Percentiles rank a stretch among this genome's conserved stretches.
phyloP scores from a whole-genome alignment of 192 early-diverging fungal genomes.

The Linnemannia elongata region DNA sequence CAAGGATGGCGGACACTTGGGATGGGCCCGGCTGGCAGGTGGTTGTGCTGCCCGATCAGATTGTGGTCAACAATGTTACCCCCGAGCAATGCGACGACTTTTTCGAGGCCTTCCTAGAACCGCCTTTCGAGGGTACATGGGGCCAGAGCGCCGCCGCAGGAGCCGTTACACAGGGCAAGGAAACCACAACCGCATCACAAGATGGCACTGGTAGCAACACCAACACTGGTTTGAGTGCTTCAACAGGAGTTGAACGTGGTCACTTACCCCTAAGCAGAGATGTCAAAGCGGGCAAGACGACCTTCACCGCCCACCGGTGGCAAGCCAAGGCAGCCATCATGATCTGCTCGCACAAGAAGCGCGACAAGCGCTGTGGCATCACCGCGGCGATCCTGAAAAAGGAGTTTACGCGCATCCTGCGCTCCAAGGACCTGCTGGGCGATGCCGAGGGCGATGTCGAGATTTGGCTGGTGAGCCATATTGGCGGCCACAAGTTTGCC shows the following conservation, averaged over 20 bases:
- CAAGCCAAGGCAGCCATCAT: slow-evolving; percentile 62
- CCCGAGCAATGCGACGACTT: slow-evolving; percentile 46
- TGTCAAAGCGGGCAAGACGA: slow-evolving; percentile 19
- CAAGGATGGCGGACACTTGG: slow-evolving; percentile 40
- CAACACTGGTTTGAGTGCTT: background rate
- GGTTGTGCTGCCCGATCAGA: slow-evolving; percentile 36
- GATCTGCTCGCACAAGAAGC: slow-evolving; percentile 68
- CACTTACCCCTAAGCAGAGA: background rate
- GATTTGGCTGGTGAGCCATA: slow-evolving; percentile 68
- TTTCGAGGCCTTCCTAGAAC: slow-evolving; percentile 42
- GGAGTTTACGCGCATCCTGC: slow-evolving; percentile 63
- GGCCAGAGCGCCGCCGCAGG: background rate
- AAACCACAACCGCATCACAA: background rate
- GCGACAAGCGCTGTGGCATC: slow-evolving; percentile 71
- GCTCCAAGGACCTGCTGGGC: slow-evolving; percentile 59
- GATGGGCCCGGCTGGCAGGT: slow-evolving; percentile 51
- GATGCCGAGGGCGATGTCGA: slow-evolving; percentile 49
- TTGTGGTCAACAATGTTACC: slow-evolving; percentile 46
- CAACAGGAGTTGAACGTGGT: background rate
- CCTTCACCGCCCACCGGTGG: slow-evolving; percentile 32
- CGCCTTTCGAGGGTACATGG: slow-evolving; percentile 19
- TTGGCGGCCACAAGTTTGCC: slow-evolving; percentile 74
- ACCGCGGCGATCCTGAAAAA: slow-evolving; percentile 62
- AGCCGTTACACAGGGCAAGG: background rate
- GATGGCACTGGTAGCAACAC: background rate